phyloP scores from a whole-genome alignment of 2,329 filamentous ascomycete species.

The Fusarium aywerte region DNA sequence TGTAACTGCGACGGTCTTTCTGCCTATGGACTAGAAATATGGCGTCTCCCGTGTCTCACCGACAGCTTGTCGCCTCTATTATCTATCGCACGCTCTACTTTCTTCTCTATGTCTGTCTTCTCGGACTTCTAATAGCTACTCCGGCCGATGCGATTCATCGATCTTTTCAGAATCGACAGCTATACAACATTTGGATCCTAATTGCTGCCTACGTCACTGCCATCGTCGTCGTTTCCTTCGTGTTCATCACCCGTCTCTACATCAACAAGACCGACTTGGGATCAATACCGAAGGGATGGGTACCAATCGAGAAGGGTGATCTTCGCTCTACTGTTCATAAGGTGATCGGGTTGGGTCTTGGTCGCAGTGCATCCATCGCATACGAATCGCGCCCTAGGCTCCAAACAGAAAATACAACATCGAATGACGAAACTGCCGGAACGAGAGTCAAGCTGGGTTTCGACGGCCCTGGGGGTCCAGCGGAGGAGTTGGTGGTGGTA shows the following conservation, averaged over 20 bases:
- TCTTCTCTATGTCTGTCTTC: slow-evolving; percentile 77
- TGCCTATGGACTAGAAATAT: slow-evolving; percentile 31
- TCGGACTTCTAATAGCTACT: slow-evolving; percentile 80
- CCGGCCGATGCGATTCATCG: slow-evolving; percentile 85
- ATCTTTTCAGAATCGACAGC: slow-evolving; percentile 71
- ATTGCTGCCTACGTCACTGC: slow-evolving; percentile 80
- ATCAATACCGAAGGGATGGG: slow-evolving; percentile 86
- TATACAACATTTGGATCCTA: slow-evolving; percentile 86
- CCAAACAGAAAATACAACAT: slow-evolving; percentile 29
- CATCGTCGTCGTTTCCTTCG: slow-evolving; percentile 73
- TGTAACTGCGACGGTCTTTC: slow-evolving; percentile 14
- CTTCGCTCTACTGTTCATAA: slow-evolving; percentile 78
- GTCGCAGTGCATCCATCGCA: slow-evolving; percentile 81
- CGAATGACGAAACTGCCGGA: slow-evolving; percentile 31
- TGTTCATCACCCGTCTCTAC: slow-evolving; percentile 87
- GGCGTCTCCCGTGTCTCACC: slow-evolving; percentile 53
- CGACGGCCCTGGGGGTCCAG: slow-evolving; percentile 53
- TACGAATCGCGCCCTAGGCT: slow-evolving; percentile 66
- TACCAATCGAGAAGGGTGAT: slow-evolving; percentile 87
- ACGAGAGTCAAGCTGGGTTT: slow-evolving; percentile 39
- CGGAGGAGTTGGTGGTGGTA: slow-evolving; percentile 55
- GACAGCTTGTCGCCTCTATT: slow-evolving; percentile 75
- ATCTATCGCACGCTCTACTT: slow-evolving; percentile 84
- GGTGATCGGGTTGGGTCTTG: slow-evolving; percentile 78
- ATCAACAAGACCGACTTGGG: slow-evolving; percentile 82